These are phyloP conservation scores for Zangia roseola DNA, from an alignment of 768 basidiomycete genomes.

Conservation along the genomic window DNA sequence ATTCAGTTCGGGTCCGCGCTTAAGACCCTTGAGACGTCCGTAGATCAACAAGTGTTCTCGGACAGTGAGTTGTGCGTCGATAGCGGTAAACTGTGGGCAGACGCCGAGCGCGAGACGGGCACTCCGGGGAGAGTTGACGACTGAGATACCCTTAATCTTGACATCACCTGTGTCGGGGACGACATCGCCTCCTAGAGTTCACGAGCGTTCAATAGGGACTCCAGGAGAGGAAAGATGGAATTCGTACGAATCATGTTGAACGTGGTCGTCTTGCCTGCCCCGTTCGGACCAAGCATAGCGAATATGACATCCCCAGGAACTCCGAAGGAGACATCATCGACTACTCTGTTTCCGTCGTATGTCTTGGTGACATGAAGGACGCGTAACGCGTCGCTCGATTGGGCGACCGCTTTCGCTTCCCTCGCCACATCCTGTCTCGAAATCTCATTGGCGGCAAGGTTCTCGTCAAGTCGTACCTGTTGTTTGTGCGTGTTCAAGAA, in stretches of 20 bases:
- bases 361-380: slow-evolving; percentile 64
- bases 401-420: slow-evolving; percentile 49
- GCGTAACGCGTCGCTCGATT: slow-evolving; percentile 56
- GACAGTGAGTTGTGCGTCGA: slow-evolving; percentile 75
- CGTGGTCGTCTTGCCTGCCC: slow-evolving; percentile 80
- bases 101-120: slow-evolving; percentile 74
- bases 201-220: neutral
- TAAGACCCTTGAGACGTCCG: slow-evolving; percentile 70
- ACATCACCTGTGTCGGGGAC: slow-evolving; percentile 69
- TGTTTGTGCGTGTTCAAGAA: slow-evolving; percentile 26
- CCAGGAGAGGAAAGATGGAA: neutral
- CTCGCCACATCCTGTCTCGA: slow-evolving; percentile 50
- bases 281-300: slow-evolving; percentile 77
- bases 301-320: slow-evolving; percentile 64
- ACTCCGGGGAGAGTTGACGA: slow-evolving; percentile 57
- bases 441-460: slow-evolving; percentile 13
- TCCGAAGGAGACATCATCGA: slow-evolving; percentile 72
- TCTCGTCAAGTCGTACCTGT: slow-evolving; percentile 7
- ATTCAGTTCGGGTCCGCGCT: slow-evolving; percentile 45
- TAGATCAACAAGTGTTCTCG: slow-evolving; percentile 74
- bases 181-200: slow-evolving; percentile 59
- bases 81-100: slow-evolving; percentile 83
- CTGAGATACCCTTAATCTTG: slow-evolving; percentile 62
- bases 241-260: slow-evolving; percentile 76
- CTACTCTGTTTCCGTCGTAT: slow-evolving; percentile 55